Evolutionary conservation across 1,284 basidiomycete genomes (phyloP).

Genomic region (Cryptococcus sp.): DNA sequence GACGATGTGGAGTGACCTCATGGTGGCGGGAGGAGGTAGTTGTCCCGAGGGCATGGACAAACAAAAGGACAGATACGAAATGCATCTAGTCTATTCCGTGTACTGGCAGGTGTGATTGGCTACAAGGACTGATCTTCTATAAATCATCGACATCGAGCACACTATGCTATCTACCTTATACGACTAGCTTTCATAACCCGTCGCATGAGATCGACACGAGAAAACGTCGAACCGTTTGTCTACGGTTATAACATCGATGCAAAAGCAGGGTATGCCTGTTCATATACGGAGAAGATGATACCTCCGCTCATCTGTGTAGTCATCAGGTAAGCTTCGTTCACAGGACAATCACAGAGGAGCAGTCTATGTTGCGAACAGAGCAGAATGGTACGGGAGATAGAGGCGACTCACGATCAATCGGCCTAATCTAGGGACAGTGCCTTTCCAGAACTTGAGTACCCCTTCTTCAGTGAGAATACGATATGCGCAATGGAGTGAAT

Average conservation of each 20-base stretch:
- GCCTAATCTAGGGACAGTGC: conserved; percentile 83
- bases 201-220: no score
- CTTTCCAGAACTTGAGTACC: conserved; percentile 86
- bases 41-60: no score
- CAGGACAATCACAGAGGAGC: neutral
- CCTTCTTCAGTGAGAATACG: conserved; percentile 90
- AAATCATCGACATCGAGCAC: no score
- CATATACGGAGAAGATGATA: conserved; percentile 92
- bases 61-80: no score
- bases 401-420: conserved; percentile 71
- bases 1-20: no score
- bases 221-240: no score
- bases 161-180: no score
- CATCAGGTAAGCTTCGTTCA: conserved; percentile 1
- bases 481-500: conserved; percentile 91
- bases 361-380: neutral
- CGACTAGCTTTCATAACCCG: no score
- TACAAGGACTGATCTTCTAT: no score
- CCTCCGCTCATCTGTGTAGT: conserved; percentile 78
- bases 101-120: no score
- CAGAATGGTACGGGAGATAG: neutral
- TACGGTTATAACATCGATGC: conserved; percentile 18
- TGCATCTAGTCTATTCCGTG: no score
- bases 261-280: conserved; percentile 55
- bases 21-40: no score